Base-by-base conservation (phyloP, 257 asterid genomes). In the Solanum bulbocastanum region DNA sequence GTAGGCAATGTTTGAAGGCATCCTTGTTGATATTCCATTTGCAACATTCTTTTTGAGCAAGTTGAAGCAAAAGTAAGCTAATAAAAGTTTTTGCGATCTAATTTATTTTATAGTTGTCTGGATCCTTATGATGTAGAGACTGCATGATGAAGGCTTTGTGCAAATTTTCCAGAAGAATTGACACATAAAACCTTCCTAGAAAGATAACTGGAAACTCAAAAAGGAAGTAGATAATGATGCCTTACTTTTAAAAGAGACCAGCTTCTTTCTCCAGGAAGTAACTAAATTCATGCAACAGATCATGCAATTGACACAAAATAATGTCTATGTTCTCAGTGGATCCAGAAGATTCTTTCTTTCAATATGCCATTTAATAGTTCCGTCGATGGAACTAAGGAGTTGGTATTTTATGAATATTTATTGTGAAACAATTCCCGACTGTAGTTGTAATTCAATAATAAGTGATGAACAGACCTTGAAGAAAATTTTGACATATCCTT, bases 1-100 rank as follows among this genome's bases (percentile, higher is more conserved):
- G 92, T 65, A 96, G 99, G 99, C 99, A 87, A 97, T 96, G 98
- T 96, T 94, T 79, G 99, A 97, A 90, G 99, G 99, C 87, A 97
- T 97, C 88, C 95, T 96, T 85, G 98, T 96, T 91, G 99, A 97
- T 88, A 95, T 97, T 90, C 99, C 99, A 83, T 97, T 97, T 89
- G 99, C 99, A 16, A 97, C 99, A 72, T 97, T 97, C 91, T 97
- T 97, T 93, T 91, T 97, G 88, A 97, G 99, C 96, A 97, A 97
- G 92, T 90, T 97, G 94, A 96, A 97, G 92, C 98, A 94, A 82
- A 97, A 95, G 99, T 96, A 94, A 96, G 98, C 87, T 89, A 83
- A 39, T 83, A 60, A 72, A 78, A 78, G 71, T 30, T 88, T 49
- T 2, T 78, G 75, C 32, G 73, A 83, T 90, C 8, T 44, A 44